Conservation (phyloP, 192 early-diverging fungal species). For the Diversispora epigaea region DNA sequence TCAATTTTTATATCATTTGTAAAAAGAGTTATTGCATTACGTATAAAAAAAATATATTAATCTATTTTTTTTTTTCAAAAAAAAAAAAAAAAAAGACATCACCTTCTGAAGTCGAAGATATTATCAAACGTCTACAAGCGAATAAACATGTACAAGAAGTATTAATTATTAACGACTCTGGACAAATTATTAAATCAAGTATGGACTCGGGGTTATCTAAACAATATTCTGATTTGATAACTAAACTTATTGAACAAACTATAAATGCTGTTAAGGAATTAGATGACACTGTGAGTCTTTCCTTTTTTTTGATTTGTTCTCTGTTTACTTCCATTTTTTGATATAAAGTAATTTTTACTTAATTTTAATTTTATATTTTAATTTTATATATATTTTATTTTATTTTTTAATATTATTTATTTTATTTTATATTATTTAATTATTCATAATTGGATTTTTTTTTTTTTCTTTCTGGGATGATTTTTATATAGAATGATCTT, state of each 20-base stretch:
- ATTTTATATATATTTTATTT: too few species aligned
- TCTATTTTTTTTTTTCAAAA: too few species aligned
- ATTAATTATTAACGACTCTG: constrained; percentile 89
- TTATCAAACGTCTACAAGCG: constrained; percentile 79
- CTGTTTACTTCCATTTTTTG: too few species aligned
- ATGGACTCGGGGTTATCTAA: constrained; percentile 77
- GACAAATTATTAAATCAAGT: constrained; percentile 87
- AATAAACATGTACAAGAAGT: constrained; percentile 92
- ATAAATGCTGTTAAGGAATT: constrained; percentile 72
- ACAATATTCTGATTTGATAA: constrained; percentile 81
- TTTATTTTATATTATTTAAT: neutral
- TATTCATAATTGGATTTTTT: neutral
- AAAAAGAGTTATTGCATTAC: too few species aligned
- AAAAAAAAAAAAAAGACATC: too few species aligned
- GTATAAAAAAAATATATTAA: too few species aligned
- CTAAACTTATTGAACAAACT: constrained; percentile 77
- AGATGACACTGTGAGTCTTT: constrained; percentile 71
- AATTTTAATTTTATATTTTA: too few species aligned
- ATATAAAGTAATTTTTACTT: too few species aligned
- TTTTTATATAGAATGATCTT: constrained; percentile 74
- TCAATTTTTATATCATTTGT: too few species aligned
- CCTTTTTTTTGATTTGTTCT: too few species aligned
- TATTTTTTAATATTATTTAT: too few species aligned
- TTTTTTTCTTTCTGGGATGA: neutral
- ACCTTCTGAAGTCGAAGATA: constrained; percentile 82